Evolutionary conservation across 208 protist genomes (phyloP), one percentile per base, ranked within the genome.

Genomic region (Wallacemonas sp.): DNA sequence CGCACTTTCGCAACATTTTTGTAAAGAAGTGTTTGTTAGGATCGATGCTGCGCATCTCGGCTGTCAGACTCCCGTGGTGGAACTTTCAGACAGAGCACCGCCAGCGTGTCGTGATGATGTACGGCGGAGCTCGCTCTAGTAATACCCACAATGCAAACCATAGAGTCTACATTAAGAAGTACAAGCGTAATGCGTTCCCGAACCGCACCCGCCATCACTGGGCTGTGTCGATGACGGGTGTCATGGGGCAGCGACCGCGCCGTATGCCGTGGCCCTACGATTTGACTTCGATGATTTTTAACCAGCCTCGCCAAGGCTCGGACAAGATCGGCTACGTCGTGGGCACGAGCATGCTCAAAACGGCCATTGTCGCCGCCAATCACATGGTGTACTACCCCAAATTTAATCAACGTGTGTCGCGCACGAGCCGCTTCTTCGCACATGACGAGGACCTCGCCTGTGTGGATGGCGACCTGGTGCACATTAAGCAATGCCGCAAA

Each of bases 331-430:
- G 91, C 34, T 97, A 97, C 68, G 91, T 97, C 21, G 91, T 97
- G 6, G 87, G 89, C 44, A 97, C 91, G 39, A 93, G 84, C 68
- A 97, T 97, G 91, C 83, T 97, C 26, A 97, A 97, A 77, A 97
- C 91, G 27, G 86, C 91, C 27, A 80, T 97, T 17, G 87, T 97
- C 19, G 88, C 91, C 3, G 75, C 87, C 28, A 97, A 95, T 64
- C 85, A 97, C 70, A 88, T 97, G 82, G 91, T 97, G 30, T 97
- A 97, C 75, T 97, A 97, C 58, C 91, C 91, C 22, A 97, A 97
- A 71, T 97, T 94, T 66, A 97, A 97, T 67, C 91, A 97, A 66
- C 80, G 89, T 9, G 91, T 97, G 36, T 81, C 91, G 28, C 84
- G 91, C 31, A 95, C 91, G n/a, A 93, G 87, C 46, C 86, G 91